These are phyloP conservation scores for Boehmeria nivea DNA, from an alignment of 306 rosid genomes.

Conservation along the genomic window DNA sequence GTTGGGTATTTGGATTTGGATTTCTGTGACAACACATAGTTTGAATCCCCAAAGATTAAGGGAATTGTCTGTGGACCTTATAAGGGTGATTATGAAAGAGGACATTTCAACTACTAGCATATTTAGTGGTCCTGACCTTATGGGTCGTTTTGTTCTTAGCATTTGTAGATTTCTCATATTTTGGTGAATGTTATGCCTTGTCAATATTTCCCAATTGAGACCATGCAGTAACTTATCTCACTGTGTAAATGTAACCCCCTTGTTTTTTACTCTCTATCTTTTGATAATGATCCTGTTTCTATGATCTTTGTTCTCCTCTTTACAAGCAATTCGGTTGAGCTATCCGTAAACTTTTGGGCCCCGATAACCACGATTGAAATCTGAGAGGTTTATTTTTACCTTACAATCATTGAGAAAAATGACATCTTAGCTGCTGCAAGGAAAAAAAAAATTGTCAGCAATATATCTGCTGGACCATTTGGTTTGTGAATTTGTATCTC, in stretches of 20 bases:
- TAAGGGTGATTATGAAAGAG: too few relatives aligned
- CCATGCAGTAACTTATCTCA: neutral
- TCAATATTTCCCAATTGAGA: neutral
- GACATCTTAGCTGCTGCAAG: slow-evolving; percentile 1
- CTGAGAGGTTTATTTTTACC: neutral
- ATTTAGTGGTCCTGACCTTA: neutral
- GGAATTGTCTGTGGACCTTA: too few relatives aligned
- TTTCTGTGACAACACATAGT: neutral
- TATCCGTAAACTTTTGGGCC: too few relatives aligned
- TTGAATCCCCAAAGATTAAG: neutral
- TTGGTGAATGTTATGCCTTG: neutral
- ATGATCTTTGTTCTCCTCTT: neutral
- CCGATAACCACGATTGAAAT: too few relatives aligned
- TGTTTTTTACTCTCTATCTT: too few relatives aligned
- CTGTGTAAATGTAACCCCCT: neutral
- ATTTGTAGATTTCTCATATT: slow-evolving; percentile 1
- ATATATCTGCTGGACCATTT: slow-evolving; percentile 5
- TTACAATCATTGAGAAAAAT: slow-evolving; percentile 6
- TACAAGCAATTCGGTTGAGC: neutral
- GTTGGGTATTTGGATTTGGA: neutral
- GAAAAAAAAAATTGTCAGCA: neutral
- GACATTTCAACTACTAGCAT: neutral
- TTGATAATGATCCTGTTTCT: too few relatives aligned
- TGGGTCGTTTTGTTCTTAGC: too few relatives aligned
- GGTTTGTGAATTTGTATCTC: neutral